Percentiles rank a stretch among this genome's conserved stretches.
Conservation (phyloP, 2,329 filamentous ascomycete species). For the Phaeosphaeria sp. region DNA sequence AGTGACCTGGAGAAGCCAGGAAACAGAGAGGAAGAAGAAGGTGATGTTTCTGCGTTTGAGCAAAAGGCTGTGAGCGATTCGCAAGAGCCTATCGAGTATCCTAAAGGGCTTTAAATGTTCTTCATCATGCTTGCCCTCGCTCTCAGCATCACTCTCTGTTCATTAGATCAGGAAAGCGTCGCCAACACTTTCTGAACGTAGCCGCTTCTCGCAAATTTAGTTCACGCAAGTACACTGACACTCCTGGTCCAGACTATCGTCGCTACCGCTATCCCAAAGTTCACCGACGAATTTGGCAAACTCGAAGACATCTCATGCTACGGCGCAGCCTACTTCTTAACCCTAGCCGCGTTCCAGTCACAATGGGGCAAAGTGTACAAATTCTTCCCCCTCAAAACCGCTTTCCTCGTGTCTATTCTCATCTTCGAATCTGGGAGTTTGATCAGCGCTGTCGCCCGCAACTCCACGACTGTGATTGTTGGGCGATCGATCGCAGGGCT, state of each 20-base stretch:
- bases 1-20: no score
- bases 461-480: no score
- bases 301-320: slow-evolving; percentile 35
- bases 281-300: slow-evolving; percentile 33
- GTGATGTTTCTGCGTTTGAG: no score
- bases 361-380: slow-evolving; percentile 56
- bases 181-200: no score
- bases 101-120: slow-evolving; percentile 9
- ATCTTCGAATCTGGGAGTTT: slow-evolving; percentile 48
- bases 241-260: slow-evolving; percentile 24
- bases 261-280: slow-evolving; percentile 38
- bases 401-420: slow-evolving; percentile 43
- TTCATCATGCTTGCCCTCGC: slow-evolving; percentile 26
- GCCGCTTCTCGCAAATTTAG: no score
- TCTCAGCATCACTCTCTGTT: slow-evolving; percentile 16
- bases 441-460: no score
- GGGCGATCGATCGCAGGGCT: no score
- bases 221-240: no score
- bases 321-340: slow-evolving; percentile 51
- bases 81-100: no score
- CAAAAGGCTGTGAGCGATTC: no score
- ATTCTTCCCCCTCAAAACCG: slow-evolving; percentile 50
- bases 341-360: slow-evolving; percentile 53
- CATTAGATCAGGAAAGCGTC: slow-evolving; percentile 7
- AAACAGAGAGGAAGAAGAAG: no score